A percentile compares a stretch with the other conserved stretches of the same genome.
These are phyloP conservation scores for Cymbidium sinense DNA, from an alignment of 106 monocot species.

Conservation along the genomic window DNA sequence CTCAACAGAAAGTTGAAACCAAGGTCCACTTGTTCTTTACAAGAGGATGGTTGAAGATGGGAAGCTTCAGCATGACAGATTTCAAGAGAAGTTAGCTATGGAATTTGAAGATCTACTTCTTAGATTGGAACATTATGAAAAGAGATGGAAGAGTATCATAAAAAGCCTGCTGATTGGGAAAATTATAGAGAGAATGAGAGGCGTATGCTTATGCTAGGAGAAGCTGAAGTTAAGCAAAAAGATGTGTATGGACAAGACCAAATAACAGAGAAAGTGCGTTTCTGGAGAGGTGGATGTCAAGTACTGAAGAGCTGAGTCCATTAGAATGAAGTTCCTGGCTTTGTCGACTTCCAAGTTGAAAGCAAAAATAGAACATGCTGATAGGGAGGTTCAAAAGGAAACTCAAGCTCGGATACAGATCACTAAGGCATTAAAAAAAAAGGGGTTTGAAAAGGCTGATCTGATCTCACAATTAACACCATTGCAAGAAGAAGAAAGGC, in stretches of 20 bases:
- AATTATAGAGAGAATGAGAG: conserved; percentile 54
- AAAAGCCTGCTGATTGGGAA: conserved; percentile 63
- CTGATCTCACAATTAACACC: conserved; percentile 76
- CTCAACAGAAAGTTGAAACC: no score
- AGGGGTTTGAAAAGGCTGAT: conserved; percentile 62
- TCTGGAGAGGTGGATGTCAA: conserved; percentile 37
- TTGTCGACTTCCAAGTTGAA: no score
- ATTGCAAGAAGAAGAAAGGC: conserved; percentile 53
- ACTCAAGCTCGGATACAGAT: conserved; percentile 40
- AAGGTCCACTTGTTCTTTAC: conserved; percentile 81
- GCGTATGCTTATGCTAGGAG: conserved; percentile 58
- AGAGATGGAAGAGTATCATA: conserved; percentile 92
- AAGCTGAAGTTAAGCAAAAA: conserved; percentile 64
- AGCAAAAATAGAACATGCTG: conserved; percentile 56
- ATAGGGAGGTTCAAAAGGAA: conserved; percentile 53
- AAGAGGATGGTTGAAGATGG: conserved; percentile 74
- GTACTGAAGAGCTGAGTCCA: no score
- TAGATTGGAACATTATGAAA: conserved; percentile 61
- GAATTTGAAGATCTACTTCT: conserved; percentile 65
- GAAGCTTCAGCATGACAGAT: conserved; percentile 62
- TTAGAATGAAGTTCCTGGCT: no score
- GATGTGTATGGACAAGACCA: conserved; percentile 44
- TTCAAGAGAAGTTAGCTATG: conserved; percentile 69
- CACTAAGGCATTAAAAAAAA: conserved; percentile 39
- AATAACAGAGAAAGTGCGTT: conserved; percentile 22